A percentile compares a stretch with the other conserved stretches of the same genome.
These are phyloP conservation scores for Yarrowia sp. DNA, from an alignment of 805 yeast genomes.

Conservation along the genomic window DNA sequence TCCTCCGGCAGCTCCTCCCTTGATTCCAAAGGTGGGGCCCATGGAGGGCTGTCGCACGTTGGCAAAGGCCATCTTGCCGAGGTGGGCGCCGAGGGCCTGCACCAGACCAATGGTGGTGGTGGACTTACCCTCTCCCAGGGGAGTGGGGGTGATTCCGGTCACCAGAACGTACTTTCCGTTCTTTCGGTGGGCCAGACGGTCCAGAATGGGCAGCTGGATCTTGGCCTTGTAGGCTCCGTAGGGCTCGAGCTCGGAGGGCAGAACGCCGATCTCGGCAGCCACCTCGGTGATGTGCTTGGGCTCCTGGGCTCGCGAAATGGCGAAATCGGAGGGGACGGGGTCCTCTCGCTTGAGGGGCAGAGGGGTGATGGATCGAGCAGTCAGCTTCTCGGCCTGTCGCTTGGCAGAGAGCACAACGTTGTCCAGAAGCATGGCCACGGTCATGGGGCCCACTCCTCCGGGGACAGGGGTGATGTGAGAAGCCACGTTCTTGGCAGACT, in stretches of 20 bases:
- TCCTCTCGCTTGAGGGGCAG: conserved; percentile 59
- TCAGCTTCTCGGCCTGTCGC: conserved; percentile 56
- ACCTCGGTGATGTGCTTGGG: conserved; percentile 82
- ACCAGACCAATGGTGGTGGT: conserved; percentile 96
- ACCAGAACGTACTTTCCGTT: conserved; percentile 90
- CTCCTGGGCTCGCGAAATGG: conserved; percentile 82
- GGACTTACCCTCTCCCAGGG: conserved; percentile 97
- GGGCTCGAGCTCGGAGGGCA: conserved; percentile 80
- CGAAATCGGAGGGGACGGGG: conserved; percentile 93
- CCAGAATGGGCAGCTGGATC: conserved; percentile 71
- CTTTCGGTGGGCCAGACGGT: conserved; percentile 67
- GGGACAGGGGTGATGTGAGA: conserved; percentile 92
- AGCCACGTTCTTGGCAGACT: conserved; percentile 65
- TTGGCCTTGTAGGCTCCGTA: conserved; percentile 93
- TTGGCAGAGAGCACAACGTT: conserved; percentile 86
- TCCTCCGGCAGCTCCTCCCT: conserved; percentile 99
- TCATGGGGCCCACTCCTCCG: conserved; percentile 99
- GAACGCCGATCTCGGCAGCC: conserved; percentile 82
- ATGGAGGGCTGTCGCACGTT: conserved; percentile 97
- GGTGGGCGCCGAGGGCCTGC: conserved; percentile 92
- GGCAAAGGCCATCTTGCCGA: conserved; percentile 82
- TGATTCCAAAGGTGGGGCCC: conserved; percentile 99
- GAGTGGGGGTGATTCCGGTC: conserved; percentile 98
- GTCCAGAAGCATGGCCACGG: conserved; percentile 92
- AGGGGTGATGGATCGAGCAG: conserved; percentile 60